phyloP scores from a whole-genome alignment of 345 rosid genomes.

The Angophora floribunda region DNA sequence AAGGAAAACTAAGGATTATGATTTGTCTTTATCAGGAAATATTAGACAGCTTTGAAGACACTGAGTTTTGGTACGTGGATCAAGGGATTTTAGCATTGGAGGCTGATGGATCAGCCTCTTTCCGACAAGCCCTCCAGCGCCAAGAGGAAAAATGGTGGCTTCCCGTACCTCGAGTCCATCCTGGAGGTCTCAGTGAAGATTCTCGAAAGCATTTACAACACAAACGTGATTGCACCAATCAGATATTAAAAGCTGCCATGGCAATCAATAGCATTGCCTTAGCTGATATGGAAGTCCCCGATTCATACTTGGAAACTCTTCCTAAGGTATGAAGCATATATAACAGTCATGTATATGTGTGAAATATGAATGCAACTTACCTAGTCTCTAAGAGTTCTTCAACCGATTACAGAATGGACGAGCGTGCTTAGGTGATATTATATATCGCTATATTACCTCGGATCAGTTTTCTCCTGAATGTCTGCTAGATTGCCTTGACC shows the following conservation, averaged over 20 bases:
- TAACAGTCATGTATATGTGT: background rate
- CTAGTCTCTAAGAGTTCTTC: background rate
- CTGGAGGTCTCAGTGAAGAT: conserved; percentile 65
- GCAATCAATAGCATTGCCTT: conserved; percentile 82
- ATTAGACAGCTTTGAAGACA: conserved; percentile 65
- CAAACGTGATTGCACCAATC: conserved; percentile 90
- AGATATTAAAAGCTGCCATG: conserved; percentile 96
- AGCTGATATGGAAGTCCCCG: conserved; percentile 88
- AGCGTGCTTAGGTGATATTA: conserved; percentile 72
- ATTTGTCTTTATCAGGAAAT: conserved; percentile 50
- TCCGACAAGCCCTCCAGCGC: conserved; percentile 64
- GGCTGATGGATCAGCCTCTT: conserved; percentile 67
- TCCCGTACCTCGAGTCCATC: conserved; percentile 83
- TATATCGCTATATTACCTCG: conserved; percentile 71
- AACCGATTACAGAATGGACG: conserved; percentile 70
- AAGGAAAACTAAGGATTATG: background rate
- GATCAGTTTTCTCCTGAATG: conserved; percentile 84
- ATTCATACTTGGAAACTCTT: conserved; percentile 72
- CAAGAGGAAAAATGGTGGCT: conserved; percentile 99
- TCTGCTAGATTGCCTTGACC: conserved; percentile 84
- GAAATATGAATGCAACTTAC: background rate
- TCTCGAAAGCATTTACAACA: conserved; percentile 83
- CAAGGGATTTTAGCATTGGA: conserved; percentile 83
- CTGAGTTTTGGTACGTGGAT: conserved; percentile 94
- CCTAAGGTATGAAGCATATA: conserved; percentile 51